Evolutionary conservation across 2,329 filamentous ascomycete species (phyloP).

Genomic region (Penicillium sp.): DNA sequence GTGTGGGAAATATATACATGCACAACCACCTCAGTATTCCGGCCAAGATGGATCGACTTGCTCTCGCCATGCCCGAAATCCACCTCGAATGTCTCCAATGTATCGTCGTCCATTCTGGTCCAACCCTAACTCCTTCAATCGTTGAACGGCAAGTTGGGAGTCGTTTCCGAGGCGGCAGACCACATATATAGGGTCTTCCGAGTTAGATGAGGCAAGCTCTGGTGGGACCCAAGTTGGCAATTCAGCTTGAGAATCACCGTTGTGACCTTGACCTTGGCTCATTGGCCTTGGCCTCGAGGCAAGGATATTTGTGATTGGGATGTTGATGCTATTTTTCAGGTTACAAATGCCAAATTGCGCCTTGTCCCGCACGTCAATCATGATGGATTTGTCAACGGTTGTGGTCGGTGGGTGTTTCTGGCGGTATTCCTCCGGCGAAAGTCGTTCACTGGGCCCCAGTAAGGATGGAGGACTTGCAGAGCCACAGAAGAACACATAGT

Average conservation of each 20-base stretch:
- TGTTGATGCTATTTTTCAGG: slow-evolving; percentile 73
- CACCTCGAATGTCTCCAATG: slow-evolving; percentile 49
- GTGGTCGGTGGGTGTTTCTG: slow-evolving; percentile 15
- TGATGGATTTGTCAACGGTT: slow-evolving; percentile 50
- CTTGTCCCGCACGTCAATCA: slow-evolving; percentile 83
- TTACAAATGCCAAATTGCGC: slow-evolving; percentile 83
- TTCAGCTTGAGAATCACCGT: slow-evolving; percentile 1
- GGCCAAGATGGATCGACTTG: slow-evolving; percentile 44
- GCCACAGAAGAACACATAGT: slow-evolving; percentile 89
- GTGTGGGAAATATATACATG: background rate
- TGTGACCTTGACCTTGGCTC: slow-evolving; percentile 1
- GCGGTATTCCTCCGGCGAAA: slow-evolving; percentile 67
- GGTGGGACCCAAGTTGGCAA: slow-evolving; percentile 35
- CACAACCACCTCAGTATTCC: slow-evolving; percentile 4
- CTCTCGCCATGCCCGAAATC: slow-evolving; percentile 47
- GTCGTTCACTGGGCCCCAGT: slow-evolving; percentile 67
- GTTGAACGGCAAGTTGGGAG: slow-evolving; percentile 51
- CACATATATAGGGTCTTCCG: slow-evolving; percentile 44
- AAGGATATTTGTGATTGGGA: slow-evolving; percentile 50
- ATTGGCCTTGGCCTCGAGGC: slow-evolving; percentile 22
- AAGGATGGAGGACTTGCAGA: slow-evolving; percentile 58
- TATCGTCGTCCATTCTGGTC: slow-evolving; percentile 38
- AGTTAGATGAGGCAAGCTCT: slow-evolving; percentile 25
- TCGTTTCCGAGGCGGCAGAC: slow-evolving; percentile 56
- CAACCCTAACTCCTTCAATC: slow-evolving; percentile 44